These are phyloP conservation scores for Biscogniauxia mediterranea DNA, from an alignment of 2,329 filamentous ascomycete genomes.

Conservation along the genomic window DNA sequence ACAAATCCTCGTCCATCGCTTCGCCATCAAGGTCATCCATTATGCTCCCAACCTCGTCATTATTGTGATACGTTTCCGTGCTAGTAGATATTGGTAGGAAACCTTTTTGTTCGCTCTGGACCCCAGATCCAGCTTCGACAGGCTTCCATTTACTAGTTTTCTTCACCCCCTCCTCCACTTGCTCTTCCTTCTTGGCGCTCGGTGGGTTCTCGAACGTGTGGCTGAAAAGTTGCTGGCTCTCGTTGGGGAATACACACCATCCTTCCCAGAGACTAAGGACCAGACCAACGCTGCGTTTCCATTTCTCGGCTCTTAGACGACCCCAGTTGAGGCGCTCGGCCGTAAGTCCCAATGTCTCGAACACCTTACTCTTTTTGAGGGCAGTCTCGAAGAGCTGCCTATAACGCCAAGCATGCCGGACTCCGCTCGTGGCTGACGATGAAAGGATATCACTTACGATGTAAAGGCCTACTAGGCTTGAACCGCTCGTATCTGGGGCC, in stretches of 20 bases:
- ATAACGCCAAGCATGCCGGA: conserved; percentile 85
- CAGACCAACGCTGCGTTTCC: conserved; percentile 71
- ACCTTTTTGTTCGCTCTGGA: conserved; percentile 22
- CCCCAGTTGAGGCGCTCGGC: conserved; percentile 76
- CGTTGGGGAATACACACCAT: conserved; percentile 71
- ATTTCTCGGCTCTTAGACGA: conserved; percentile 77
- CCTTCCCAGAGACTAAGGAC: conserved; percentile 71
- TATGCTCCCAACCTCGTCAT: conserved; percentile 39
- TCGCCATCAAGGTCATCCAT: conserved; percentile 45
- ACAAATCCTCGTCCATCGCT: conserved; percentile 44
- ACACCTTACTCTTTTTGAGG: conserved; percentile 63
- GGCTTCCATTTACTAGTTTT: conserved; percentile 49
- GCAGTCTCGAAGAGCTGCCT: conserved; percentile 75
- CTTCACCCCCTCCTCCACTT: conserved; percentile 32
- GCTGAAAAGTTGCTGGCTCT: conserved; percentile 69
- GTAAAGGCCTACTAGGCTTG: conserved; percentile 79
- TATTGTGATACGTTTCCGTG: conserved; percentile 29
- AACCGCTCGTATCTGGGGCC: conserved; percentile 62
- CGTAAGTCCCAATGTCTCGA: conserved; percentile 72
- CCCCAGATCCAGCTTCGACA: conserved; percentile 42
- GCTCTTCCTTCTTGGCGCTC: conserved; percentile 40
- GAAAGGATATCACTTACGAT: conserved; percentile 75
- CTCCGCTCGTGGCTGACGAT: conserved; percentile 70
- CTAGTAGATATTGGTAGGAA: conserved; percentile 27
- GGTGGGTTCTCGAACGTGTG: conserved; percentile 71